Evolutionary conservation across 2,329 filamentous ascomycete species (phyloP), one percentile per base, ranked within the genome.

Genomic region (Exophiala aquamarina): DNA sequence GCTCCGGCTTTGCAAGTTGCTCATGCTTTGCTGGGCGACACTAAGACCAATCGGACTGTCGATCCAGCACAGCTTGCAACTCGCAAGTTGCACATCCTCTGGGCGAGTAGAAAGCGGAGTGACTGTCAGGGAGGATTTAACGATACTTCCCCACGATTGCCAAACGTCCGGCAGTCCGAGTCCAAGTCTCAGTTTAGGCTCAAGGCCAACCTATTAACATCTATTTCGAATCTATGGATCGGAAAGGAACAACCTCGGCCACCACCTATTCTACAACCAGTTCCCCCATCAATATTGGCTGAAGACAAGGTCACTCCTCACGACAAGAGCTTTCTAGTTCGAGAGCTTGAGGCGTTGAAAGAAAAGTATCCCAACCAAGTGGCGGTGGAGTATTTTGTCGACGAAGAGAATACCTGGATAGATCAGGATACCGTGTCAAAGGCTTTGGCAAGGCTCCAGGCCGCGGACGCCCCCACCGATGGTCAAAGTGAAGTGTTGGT

Each of bases 1-100:
- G 90, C 89, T 13, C 89, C 92, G 0, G 93, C 91, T 6, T 69
- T 97, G 66, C 92, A 97, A 68, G 80, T 86, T 32, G 87, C 84
- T 2, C 71, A 83, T 51, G 79, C 81, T 1, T 67, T 92, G 9
- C 55, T 60, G 69, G 47, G 52, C 37, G 49, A 49, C 5, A 17
- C 38, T 34, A 83, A 3, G 67, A 75, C 50, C 57, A 64, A 15
- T 54, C 40, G 20, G 14, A 34, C 39, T n/a, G 62, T 70, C 47
- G 56, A 49, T 11, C 33, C 53, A 23, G 50, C 50, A 3, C 50
- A 57, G 7, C 23, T 26, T 11, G 23, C 23, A 6, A 61, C 62
- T n/a, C 69, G 72, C 2, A 71, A 62, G 33, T 78, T 95, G 44
- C 78, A 81, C 39, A 83, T 97, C 20, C 69, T 97, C 1, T 98